Evolutionary conservation across 176 grass and related monocot species (phyloP).

Genomic region (Eremochloa ophiuroides): DNA sequence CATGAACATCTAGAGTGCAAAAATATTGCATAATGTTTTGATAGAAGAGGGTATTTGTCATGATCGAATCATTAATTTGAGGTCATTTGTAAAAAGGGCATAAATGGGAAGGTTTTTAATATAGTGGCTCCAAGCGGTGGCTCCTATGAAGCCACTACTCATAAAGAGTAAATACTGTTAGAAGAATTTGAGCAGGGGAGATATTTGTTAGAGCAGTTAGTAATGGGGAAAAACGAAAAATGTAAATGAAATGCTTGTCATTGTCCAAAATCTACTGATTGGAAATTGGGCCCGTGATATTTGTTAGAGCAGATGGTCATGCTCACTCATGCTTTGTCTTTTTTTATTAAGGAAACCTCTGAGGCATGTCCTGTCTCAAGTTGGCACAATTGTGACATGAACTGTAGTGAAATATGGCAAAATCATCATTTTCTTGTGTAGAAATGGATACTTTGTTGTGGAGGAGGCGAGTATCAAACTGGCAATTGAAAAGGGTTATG

Average conservation of each 20-base stretch:
- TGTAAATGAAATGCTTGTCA: not conserved
- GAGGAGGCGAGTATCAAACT: not conserved
- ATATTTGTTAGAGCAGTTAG: not conserved
- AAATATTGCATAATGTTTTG: not conserved
- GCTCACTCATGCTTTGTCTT: not conserved
- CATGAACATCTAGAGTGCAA: not conserved
- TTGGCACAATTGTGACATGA: not conserved
- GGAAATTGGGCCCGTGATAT: no score
- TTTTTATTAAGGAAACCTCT: no score
- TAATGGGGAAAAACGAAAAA: not conserved
- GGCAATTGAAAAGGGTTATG: not conserved
- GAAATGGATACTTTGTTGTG: constrained; percentile 11
- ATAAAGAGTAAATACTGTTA: not conserved
- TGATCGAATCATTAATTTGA: not conserved
- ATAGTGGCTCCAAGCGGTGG: no score
- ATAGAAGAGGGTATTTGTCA: not conserved
- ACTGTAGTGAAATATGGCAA: not conserved
- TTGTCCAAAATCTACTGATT: not conserved
- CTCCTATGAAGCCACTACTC: not conserved
- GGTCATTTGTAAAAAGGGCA: not conserved
- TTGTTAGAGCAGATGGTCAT: no score
- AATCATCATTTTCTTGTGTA: not conserved
- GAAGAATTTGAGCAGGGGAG: not conserved
- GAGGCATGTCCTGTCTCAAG: no score
- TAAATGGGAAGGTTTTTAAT: not conserved